These are phyloP conservation scores for Symbiodinium natans DNA, from an alignment of 73 alveolate species.

Conservation along the genomic window DNA sequence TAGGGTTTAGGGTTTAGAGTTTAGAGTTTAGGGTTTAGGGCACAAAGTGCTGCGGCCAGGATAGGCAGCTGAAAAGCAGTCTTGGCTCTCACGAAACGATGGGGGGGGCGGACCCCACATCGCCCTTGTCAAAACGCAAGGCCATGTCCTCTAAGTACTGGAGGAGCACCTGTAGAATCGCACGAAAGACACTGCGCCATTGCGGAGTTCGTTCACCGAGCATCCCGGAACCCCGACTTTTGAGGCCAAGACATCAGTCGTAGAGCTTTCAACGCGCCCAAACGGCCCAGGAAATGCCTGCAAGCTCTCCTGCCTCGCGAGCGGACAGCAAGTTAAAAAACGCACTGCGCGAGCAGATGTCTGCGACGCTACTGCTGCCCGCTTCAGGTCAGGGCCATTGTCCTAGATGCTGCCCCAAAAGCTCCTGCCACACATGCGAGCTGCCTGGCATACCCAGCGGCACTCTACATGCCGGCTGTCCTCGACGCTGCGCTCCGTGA, in stretches of 20 bases:
- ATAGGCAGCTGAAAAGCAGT: no score
- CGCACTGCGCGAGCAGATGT: not conserved
- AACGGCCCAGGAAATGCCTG: conserved; percentile 87
- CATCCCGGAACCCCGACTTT: not conserved
- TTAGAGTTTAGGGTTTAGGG: no score
- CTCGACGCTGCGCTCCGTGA: conserved; percentile 27
- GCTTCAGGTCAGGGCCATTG: not conserved
- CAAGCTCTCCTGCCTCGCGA: conserved; percentile 21
- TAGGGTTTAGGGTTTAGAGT: no score
- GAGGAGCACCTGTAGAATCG: conserved; percentile 1
- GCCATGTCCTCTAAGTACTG: conserved; percentile 50
- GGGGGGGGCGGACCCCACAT: not conserved
- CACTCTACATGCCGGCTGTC: not conserved
- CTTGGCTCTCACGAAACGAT: no score
- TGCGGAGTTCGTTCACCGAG: no score
- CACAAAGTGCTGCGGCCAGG: no score
- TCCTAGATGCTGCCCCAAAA: conserved; percentile 28
- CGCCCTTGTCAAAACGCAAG: conserved; percentile 9
- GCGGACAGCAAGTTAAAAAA: not conserved
- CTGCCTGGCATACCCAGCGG: not conserved
- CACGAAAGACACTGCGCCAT: no score
- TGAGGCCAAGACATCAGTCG: conserved; percentile 31
- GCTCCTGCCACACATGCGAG: not conserved
- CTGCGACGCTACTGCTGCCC: not conserved
- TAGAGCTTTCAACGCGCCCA: conserved; percentile 55